Percentiles rank a stretch among this genome's conserved stretches.
These are phyloP conservation scores for Plenodomus biglobosus DNA, from an alignment of 2,329 filamentous ascomycete species.

Conservation along the genomic window DNA sequence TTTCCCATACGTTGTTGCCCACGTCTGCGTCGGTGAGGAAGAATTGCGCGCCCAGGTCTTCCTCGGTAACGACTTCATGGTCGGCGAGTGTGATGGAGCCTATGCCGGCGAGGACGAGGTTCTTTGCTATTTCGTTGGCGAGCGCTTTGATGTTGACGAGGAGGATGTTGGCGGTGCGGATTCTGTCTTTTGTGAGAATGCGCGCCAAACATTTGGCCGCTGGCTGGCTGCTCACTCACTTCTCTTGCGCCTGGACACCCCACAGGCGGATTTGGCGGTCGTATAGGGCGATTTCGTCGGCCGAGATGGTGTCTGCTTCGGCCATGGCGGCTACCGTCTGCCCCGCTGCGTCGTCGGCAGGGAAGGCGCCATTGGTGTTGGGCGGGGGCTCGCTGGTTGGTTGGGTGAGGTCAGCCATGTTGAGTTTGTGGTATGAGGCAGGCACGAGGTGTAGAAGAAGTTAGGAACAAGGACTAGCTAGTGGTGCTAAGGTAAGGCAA, in stretches of 20 bases:
- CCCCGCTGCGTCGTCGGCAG: constrained; percentile 38
- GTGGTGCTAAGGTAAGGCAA: no score
- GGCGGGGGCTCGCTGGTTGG: constrained; percentile 8
- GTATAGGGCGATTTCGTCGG: constrained; percentile 95
- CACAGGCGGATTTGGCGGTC: constrained; percentile 96
- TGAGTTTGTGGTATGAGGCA: no score
- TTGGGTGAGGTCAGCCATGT: constrained; percentile 24
- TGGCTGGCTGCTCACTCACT: no score
- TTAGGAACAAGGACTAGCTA: no score
- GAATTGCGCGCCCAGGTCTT: constrained; percentile 70
- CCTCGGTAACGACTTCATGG: constrained; percentile 70
- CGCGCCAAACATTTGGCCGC: no score
- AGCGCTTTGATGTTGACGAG: constrained; percentile 86
- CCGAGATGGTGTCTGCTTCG: constrained; percentile 46
- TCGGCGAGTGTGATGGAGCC: constrained; percentile 88
- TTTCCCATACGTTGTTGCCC: constrained; percentile 65
- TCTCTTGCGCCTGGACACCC: constrained; percentile 92
- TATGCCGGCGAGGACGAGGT: constrained; percentile 90
- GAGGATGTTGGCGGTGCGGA: constrained; percentile 85
- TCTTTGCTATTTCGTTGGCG: constrained; percentile 94
- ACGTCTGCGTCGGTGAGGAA: constrained; percentile 73
- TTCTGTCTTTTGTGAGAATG: constrained; percentile 52
- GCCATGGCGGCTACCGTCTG: constrained; percentile 43
- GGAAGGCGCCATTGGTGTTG: constrained; percentile 31
- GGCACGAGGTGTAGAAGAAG: no score